Evolutionary conservation across 495 filamentous ascomycete species (phyloP), one percentile per base, ranked within the genome.

Genomic region (Penicillium psychrofluorescens): DNA sequence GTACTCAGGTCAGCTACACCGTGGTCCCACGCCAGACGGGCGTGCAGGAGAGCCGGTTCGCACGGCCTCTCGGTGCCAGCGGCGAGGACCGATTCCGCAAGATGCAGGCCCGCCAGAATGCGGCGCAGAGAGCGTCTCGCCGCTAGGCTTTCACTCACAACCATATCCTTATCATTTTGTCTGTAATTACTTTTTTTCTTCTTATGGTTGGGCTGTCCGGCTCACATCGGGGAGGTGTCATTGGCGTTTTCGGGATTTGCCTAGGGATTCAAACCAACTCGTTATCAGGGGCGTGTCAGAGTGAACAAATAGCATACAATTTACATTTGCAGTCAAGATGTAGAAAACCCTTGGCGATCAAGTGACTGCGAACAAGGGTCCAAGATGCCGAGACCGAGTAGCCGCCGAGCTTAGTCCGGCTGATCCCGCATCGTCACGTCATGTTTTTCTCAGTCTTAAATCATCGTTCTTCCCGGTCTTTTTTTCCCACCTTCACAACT

Each of bases 71-170:
- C 55, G 88, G 87, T 28, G 75, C 81, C 34, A 78, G 77, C 46
- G 86, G 86, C 40, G 76, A 86, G 58, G 86, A 89, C 54, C 84
- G 85, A 15, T 91, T 94, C 71, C 77, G 84, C 54, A 81, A 76
- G 67, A 86, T 94, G 78, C 85, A 82, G 50, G 77, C 79, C 54
- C 84, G 83, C 64, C 78, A 85, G 59, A 78, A 64, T 53, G 70
- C 69, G 31, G 66, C 64, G 35, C 44, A 74, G 54, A 80, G 77
- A 61, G 69, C 70, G 22, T 58, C 63, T 36, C 61, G 60, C 40
- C 56, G 61, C 41, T 62, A 58, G 44, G 29, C 44, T 46, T 39
- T 14, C 16, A 6, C 22, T 22, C 22, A 22, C 22, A 6, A 22
- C 22, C 3, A 22, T 22, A 22, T 4, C 36, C 34, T 36, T 39